Evolutionary conservation across 768 basidiomycete genomes (phyloP).

Genomic region (Suillus brevipes): DNA sequence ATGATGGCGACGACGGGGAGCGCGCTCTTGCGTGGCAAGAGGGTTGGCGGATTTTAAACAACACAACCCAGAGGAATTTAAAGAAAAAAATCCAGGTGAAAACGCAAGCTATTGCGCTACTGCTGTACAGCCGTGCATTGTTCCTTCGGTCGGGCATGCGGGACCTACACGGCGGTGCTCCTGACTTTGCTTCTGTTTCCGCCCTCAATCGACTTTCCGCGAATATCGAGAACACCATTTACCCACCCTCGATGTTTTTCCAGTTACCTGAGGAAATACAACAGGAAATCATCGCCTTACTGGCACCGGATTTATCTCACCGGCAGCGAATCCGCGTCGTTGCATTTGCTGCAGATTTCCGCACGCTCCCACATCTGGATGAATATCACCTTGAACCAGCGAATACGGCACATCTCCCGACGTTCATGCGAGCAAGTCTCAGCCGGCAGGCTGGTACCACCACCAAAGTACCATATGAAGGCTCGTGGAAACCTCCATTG

Average conservation of each 20-base stretch:
- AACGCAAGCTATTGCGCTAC: slow-evolving; percentile 49
- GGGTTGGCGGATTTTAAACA: slow-evolving; percentile 32
- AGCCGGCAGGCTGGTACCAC: slow-evolving; percentile 13
- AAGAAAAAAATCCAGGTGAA: slow-evolving; percentile 39
- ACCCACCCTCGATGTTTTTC: slow-evolving; percentile 31
- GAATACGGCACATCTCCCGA: slow-evolving; percentile 7
- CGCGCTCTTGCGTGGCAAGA: slow-evolving; percentile 31
- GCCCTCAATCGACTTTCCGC: slow-evolving; percentile 10
- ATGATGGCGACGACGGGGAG: slow-evolving; percentile 31
- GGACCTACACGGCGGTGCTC: background rate
- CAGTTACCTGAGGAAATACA: slow-evolving; percentile 59
- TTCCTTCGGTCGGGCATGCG: slow-evolving; percentile 40
- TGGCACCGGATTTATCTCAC: slow-evolving; percentile 57
- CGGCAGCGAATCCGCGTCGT: slow-evolving; percentile 55
- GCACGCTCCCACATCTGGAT: slow-evolving; percentile 44
- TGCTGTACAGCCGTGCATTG: slow-evolving; percentile 50
- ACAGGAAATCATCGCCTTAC: slow-evolving; percentile 54
- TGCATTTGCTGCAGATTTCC: slow-evolving; percentile 46
- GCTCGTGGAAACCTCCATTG: slow-evolving; percentile 33
- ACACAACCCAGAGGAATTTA: slow-evolving; percentile 45
- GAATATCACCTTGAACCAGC: slow-evolving; percentile 17
- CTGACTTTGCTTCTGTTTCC: slow-evolving; percentile 9
- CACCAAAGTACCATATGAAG: slow-evolving; percentile 27
- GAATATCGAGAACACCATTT: slow-evolving; percentile 3
- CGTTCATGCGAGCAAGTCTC: slow-evolving; percentile 10